Base-by-base conservation (phyloP, 1,139 yeast species). In the Scheffersomyces titani region DNA sequence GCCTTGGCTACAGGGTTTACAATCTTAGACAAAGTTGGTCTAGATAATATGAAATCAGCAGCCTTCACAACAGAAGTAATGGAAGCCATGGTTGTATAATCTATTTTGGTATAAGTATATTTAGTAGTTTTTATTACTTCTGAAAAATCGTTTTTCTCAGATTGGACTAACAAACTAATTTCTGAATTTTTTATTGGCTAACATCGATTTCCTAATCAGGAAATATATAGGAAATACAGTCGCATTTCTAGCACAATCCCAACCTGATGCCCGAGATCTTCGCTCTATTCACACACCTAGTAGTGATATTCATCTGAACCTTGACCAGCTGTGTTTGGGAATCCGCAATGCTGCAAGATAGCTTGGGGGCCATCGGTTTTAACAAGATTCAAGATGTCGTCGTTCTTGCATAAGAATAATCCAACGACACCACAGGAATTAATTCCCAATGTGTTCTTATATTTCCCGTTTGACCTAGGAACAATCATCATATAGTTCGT, bases 361-460 rank as follows among this genome's bases (percentile, higher is more conserved):
- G 71, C 70, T 52, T 76, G 72, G 2, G 85, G 78, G 45, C 85
- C 82, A 54, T 73, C 75, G 13, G 72, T 65, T 50, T 74, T 68
- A 44, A 87, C 79, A 53, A 80, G 61, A 1, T 73, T 62, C 55
- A 70, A 70, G 48, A 81, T 68, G 48, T 87, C 88, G 55, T 86
- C 81, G 64, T 87, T 81, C 70, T 90, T 93, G 55, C 94, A 93
- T 57, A 90, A 78, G 52, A 93, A 69, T 62, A 93, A 73, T 1
- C 98, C 98, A 62, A 90, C 78, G 57, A 84, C 84, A 0, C 97
- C 98, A 54, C 92, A 83, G 1, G 97, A 82, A 68, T 94, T 94
- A 62, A 93, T 79, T 5, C 92, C 90, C 47, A 89, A 66, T 21
- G 75, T 76, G 49, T 73, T 71, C 52, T 75, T 72, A 55, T 72